Evolutionary conservation across 2,329 filamentous ascomycete species (phyloP), one percentile per base, ranked within the genome.

Genomic region (Colletotrichum phormii): DNA sequence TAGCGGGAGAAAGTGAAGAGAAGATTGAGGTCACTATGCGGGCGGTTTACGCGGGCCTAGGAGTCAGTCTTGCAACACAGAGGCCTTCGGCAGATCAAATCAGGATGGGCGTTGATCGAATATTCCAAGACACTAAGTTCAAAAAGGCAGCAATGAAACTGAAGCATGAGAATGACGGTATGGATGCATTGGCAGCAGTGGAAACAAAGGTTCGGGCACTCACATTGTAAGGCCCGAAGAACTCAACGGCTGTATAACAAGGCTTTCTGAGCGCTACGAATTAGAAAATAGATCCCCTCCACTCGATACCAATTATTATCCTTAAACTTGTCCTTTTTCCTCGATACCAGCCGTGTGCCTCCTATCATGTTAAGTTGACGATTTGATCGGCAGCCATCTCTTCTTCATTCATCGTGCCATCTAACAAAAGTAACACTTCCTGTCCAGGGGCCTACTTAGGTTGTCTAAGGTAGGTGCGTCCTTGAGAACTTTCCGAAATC

Each of bases 21-120:
- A 86, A 86, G 77, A 77, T 79, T 1, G 83, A 86, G 72, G 82
- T 84, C 18, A 80, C 80, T 3, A 78, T 81, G 57, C 80, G 86
- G 1, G 83, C 82, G 3, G 83, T 85, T 65, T 83, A 79, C 75
- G 81, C 83, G 1, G 86, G 86, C 5, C 77, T 87, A 4, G 86
- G 83, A 0, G 79, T 86, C 42, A 86, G 87, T 75, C 76, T 88
- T 24, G 74, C 76, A 22, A 84, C 82, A 0, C 80, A 81, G 24
- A 74, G 46, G 1, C 82, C 83, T 9, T 77, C 75, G 1, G 49
- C 68, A 1, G 77, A 79, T n/a, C 61, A 62, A 5, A 31, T 73
- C 8, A 42, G 42, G 13, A 29, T 46, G 2, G 71, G 67, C 1
- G 62, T 66, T 1, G 67, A 72, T 2, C 31, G 57, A 1, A 46